Conservation (phyloP, 495 filamentous ascomycete genomes). For the Aspergillus homomorphus region DNA sequence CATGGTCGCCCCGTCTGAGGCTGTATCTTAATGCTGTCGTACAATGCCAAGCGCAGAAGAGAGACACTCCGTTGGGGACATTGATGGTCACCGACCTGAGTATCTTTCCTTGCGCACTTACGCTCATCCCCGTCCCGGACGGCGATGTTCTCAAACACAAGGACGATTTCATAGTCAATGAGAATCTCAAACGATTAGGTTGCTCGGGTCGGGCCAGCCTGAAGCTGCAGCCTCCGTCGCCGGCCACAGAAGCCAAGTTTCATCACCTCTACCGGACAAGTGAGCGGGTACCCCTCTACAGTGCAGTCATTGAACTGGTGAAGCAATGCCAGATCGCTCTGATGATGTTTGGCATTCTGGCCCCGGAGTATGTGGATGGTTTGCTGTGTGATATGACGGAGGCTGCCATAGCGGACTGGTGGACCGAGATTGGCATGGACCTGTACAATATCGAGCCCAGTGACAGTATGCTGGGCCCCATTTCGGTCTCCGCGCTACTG, state of each 20-base stretch:
- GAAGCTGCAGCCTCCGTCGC: slow-evolving; percentile 68
- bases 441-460: slow-evolving; percentile 87
- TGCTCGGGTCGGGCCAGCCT: slow-evolving; percentile 88
- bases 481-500: slow-evolving; percentile 83
- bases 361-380: slow-evolving; percentile 88
- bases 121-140: slow-evolving; percentile 81
- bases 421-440: slow-evolving; percentile 88
- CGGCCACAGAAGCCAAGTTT: slow-evolving; percentile 87
- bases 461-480: slow-evolving; percentile 88
- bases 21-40: slow-evolving; percentile 85
- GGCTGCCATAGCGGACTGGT: slow-evolving; percentile 89
- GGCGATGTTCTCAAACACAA: slow-evolving; percentile 80
- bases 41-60: slow-evolving; percentile 74
- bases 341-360: slow-evolving; percentile 81
- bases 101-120: slow-evolving; percentile 83
- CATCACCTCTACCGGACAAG: slow-evolving; percentile 83
- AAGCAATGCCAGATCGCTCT: slow-evolving; percentile 90
- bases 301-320: slow-evolving; percentile 81
- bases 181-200: slow-evolving; percentile 85
- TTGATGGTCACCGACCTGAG: slow-evolving; percentile 93
- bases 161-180: slow-evolving; percentile 89
- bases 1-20: slow-evolving; percentile 74
- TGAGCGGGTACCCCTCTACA: slow-evolving; percentile 72
- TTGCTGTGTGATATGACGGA: slow-evolving; percentile 92
- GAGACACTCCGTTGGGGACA: slow-evolving; percentile 77